Evolutionary conservation across 352 stramenopile genomes (phyloP).

Genomic region (Salisapilia sapeloensis): DNA sequence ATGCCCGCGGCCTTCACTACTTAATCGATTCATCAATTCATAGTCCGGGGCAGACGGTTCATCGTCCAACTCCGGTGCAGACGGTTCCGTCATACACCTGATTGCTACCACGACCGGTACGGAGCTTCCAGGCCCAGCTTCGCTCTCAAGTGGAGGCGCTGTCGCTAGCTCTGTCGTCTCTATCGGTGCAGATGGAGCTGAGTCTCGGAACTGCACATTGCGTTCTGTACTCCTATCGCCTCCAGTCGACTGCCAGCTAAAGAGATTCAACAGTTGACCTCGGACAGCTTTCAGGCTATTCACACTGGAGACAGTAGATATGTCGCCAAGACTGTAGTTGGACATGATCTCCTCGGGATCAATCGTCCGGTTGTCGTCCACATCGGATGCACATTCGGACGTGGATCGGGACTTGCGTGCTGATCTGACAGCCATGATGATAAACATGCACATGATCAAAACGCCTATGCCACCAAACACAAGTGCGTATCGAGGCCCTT

Average conservation of each 20-base stretch:
- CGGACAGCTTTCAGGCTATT: too few species aligned
- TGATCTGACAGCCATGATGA: constrained; percentile 1
- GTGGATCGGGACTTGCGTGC: constrained; percentile 4
- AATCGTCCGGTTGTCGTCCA: constrained; percentile 2
- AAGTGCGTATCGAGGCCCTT: too few species aligned
- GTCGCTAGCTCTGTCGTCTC: constrained; percentile 15
- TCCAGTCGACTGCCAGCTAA: constrained; percentile 36
- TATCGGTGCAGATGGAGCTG: constrained; percentile 9
- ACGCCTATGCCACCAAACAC: neutral
- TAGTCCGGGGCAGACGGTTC: constrained; percentile 11
- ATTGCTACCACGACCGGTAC: too few species aligned
- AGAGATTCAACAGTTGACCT: constrained; percentile 21
- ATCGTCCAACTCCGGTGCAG: constrained; percentile 7
- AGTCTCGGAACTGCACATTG: constrained; percentile 35
- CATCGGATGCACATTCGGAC: constrained; percentile 1
- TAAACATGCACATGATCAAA: constrained; percentile 1
- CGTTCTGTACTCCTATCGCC: constrained; percentile 24
- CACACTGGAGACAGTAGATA: too few species aligned
- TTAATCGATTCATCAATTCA: constrained; percentile 13
- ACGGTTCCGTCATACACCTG: constrained; percentile 14
- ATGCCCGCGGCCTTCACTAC: too few species aligned
- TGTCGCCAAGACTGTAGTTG: constrained; percentile 1
- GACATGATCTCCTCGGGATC: constrained; percentile 5
- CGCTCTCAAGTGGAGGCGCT: too few species aligned
- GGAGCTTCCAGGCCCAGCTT: too few species aligned